Base-by-base conservation (phyloP, 345 rosid species). In the Gossypium mustelinum region DNA sequence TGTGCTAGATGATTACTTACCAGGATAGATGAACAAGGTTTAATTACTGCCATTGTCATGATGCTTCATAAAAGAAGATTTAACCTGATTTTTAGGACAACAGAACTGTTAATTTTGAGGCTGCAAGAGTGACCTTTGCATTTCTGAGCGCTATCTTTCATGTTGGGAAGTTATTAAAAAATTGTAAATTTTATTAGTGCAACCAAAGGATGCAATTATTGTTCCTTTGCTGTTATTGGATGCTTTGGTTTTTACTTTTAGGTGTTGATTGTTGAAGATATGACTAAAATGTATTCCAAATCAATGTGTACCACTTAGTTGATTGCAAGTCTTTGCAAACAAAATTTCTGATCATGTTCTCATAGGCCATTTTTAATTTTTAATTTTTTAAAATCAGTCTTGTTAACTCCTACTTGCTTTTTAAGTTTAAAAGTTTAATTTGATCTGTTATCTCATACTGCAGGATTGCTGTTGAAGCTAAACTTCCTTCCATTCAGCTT, bases 391-490 rank as follows among this genome's bases (percentile, higher is more conserved):
- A 57, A 44, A 47, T 27, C 25, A 60, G 24, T 10, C 58, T 54
- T 22, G 0, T 62, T 61, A 61, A 43, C 68, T 18, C n/a, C n/a
- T 75, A 41, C 43, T 67, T 60, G 61, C 7, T 44, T 51, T 18
- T 41, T 43, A 41, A 22, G 14, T 11, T 66, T 70, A 63, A 11
- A 51, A 58, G 43, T 27, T 60, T 11, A 72, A 50, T 62, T 59
- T 68, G n/a, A n/a, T 66, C 12, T 29, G 29, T 47, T 48, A 47
- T 72, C 72, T 43, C 45, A 3, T 77, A 63, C 27, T 82, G 83
- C 89, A 95, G 98, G 85, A 84, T 93, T 82, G 93, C 98, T 16
- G 77, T 81, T 64, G 83, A 88, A 81, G 96, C 93, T 74, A 88
- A 90, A 27, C 88, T 87, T 78, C 89, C 88, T 59, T 79, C 88